phyloP scores from a whole-genome alignment of 176 grass and related monocot genomes.

The Paspalum vaginatum region DNA sequence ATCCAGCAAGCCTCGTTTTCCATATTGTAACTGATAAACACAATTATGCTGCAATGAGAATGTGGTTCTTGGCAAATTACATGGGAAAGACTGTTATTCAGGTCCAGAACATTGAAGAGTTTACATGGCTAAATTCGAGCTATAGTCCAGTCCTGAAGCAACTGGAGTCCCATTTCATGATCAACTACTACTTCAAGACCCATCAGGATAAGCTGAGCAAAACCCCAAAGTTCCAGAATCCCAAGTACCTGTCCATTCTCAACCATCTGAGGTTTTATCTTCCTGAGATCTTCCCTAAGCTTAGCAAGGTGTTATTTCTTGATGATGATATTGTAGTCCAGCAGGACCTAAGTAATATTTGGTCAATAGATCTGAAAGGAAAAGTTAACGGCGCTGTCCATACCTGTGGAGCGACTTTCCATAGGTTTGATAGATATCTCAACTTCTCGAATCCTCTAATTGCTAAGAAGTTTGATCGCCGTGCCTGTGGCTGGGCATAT shows the following conservation, averaged over 20 bases:
- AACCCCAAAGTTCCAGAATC: slow-evolving; percentile 76
- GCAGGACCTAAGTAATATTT: slow-evolving; percentile 65
- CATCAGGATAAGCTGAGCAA: slow-evolving; percentile 48
- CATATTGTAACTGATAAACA: slow-evolving; percentile 81
- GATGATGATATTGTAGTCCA: slow-evolving; percentile 86
- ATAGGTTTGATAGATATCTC: slow-evolving; percentile 80
- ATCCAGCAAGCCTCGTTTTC: slow-evolving; percentile 73
- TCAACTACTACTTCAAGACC: slow-evolving; percentile 71
- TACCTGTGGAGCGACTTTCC: slow-evolving; percentile 77
- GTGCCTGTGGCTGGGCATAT: slow-evolving; percentile 88
- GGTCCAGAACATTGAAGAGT: slow-evolving; percentile 68
- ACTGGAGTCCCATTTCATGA: slow-evolving; percentile 73
- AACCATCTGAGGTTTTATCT: slow-evolving; percentile 84
- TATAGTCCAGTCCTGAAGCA: slow-evolving; percentile 87
- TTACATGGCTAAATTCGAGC: slow-evolving; percentile 81
- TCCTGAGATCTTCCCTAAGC: slow-evolving; percentile 81
- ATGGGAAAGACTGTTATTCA: slow-evolving; percentile 53
- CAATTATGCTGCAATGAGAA: slow-evolving; percentile 85
- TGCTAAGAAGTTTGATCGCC: slow-evolving; percentile 62
- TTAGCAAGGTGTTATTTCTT: slow-evolving; percentile 78
- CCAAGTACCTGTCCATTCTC: slow-evolving; percentile 82
- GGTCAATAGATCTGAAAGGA: slow-evolving; percentile 68
- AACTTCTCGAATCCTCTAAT: slow-evolving; percentile 88
- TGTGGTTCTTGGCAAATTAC: slow-evolving; percentile 84
- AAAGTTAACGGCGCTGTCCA: slow-evolving; percentile 81